Conservation (phyloP, 2,329 filamentous ascomycete species). For the Chrysoporthe austroafricana region DNA sequence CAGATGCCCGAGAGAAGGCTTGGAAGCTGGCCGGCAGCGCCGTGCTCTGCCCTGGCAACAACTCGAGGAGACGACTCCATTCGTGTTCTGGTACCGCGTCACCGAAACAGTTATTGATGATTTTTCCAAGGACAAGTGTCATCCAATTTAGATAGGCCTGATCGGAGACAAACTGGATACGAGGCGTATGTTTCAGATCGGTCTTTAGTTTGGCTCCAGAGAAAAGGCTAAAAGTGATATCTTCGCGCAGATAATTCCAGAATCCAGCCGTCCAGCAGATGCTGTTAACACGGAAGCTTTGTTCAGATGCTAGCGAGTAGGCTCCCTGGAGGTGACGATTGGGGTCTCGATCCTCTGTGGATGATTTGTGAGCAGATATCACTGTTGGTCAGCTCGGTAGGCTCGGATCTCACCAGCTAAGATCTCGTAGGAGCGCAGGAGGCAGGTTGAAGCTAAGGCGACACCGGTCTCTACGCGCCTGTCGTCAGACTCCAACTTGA, state of each 20-base stretch:
- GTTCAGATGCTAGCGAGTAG: conserved; percentile 46
- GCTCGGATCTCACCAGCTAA: conserved; percentile 41
- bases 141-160: conserved; percentile 45
- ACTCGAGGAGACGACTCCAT: conserved; percentile 33
- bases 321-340: conserved; percentile 52
- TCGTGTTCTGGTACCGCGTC: conserved; percentile 8
- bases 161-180: conserved; percentile 31
- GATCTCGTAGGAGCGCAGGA: conserved; percentile 54
- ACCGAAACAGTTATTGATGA: conserved; percentile 46
- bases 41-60: conserved; percentile 38
- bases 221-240: conserved; percentile 58
- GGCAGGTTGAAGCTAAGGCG: conserved; percentile 50
- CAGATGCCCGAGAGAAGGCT: conserved; percentile 37
- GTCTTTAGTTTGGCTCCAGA: conserved; percentile 47
- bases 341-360: conserved; percentile 43
- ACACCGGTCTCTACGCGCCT: conserved; percentile 42
- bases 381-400: too few species aligned
- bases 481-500: conserved; percentile 29
- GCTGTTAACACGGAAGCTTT: conserved; percentile 30
- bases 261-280: conserved; percentile 46
- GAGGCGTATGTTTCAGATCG: conserved; percentile 35
- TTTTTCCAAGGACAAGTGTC: conserved; percentile 46
- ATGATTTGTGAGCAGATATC: not conserved
- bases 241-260: conserved; percentile 57
- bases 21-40: conserved; percentile 38